phyloP scores from a whole-genome alignment of 2,329 filamentous ascomycete genomes.

The Epichloe hybrida region DNA sequence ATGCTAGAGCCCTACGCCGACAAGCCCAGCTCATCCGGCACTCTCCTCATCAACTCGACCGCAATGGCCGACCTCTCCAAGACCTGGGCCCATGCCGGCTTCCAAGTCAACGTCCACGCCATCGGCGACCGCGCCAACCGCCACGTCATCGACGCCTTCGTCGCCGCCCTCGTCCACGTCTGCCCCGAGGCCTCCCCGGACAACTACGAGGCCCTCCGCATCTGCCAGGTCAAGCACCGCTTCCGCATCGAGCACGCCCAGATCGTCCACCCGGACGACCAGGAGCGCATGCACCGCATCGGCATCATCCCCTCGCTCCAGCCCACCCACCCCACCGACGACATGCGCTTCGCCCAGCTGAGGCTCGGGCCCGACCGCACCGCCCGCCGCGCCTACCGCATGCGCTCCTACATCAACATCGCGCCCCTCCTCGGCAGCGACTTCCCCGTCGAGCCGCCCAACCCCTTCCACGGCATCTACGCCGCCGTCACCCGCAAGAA shows the following conservation, averaged over 20 bases:
- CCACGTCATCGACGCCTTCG: constrained; percentile 48
- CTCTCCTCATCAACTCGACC: constrained; percentile 52
- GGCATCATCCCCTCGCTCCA: constrained; percentile 57
- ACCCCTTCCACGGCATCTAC: constrained; percentile 55
- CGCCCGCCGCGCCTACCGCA: constrained; percentile 46
- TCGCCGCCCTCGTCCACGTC: constrained; percentile 37
- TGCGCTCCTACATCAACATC: constrained; percentile 44
- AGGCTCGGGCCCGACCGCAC: constrained; percentile 46
- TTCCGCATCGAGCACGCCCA: constrained; percentile 61
- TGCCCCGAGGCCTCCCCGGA: constrained; percentile 28
- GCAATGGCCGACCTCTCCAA: constrained; percentile 38
- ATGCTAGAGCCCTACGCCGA: constrained; percentile 59
- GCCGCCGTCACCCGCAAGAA: constrained; percentile 49
- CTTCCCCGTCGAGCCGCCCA: constrained; percentile 57
- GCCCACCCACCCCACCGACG: constrained; percentile 58
- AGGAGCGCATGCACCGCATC: constrained; percentile 40
- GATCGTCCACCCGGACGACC: constrained; percentile 54
- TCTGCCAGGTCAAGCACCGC: constrained; percentile 40
- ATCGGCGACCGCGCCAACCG: constrained; percentile 59
- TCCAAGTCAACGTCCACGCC: constrained; percentile 59
- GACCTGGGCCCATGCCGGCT: constrained; percentile 46
- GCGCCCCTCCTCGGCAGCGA: constrained; percentile 51
- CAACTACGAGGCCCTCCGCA: constrained; percentile 20
- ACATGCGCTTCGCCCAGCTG: constrained; percentile 51
- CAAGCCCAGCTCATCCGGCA: constrained; percentile 44